phyloP scores from a whole-genome alignment of 805 yeast genomes.

The Maudiozyma pseudohumilis region DNA sequence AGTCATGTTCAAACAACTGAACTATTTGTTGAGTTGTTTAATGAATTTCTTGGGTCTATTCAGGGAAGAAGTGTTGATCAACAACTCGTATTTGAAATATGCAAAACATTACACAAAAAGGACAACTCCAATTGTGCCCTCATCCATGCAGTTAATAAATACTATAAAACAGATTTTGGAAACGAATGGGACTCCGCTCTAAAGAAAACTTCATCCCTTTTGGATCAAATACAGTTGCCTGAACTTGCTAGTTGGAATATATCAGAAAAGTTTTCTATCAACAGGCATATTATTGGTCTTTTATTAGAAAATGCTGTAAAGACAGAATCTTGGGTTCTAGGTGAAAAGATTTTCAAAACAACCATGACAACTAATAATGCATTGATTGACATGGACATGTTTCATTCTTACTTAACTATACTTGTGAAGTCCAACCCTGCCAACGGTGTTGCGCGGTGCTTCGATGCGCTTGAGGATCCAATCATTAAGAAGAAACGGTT shows the following conservation, averaged over 20 bases:
- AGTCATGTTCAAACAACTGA: slow-evolving; percentile 12
- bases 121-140: slow-evolving; percentile 3
- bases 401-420: slow-evolving; percentile 11
- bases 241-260: neutral
- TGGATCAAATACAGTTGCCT: neutral
- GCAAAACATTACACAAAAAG: slow-evolving; percentile 15
- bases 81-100: slow-evolving; percentile 17
- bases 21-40: slow-evolving; percentile 13
- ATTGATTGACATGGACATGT: slow-evolving; percentile 16
- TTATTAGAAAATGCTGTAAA: slow-evolving; percentile 13
- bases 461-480: slow-evolving; percentile 9
- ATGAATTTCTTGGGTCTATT: slow-evolving; percentile 12
- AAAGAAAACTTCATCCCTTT: neutral
- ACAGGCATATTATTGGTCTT: slow-evolving; percentile 14
- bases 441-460: slow-evolving; percentile 12
- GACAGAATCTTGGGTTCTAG: slow-evolving; percentile 12
- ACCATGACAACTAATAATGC: slow-evolving; percentile 2
- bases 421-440: slow-evolving; percentile 10
- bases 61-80: slow-evolving; percentile 17
- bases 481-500: slow-evolving; percentile 7
- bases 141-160: slow-evolving; percentile 10
- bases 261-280: slow-evolving; percentile 8
- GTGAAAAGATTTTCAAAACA: slow-evolving; percentile 10
- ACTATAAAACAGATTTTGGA: slow-evolving; percentile 6
- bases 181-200: neutral